Conservation (phyloP, 345 rosid genomes). For the Eucalyptus pauciflora region DNA sequence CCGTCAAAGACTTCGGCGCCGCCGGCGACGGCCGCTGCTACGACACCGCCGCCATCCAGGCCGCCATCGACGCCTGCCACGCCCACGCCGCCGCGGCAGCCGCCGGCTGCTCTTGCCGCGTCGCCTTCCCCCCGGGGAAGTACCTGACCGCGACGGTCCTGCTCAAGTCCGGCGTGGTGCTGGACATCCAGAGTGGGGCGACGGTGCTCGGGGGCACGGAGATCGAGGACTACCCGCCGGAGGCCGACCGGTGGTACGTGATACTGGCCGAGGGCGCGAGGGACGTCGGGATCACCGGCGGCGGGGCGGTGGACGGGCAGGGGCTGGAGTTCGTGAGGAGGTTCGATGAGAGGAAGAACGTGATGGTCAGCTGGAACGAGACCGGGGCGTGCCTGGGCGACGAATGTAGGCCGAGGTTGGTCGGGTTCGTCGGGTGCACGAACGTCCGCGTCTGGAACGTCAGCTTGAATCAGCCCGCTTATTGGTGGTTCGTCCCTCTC, state of each 20-base stretch:
- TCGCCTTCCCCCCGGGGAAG: slow-evolving; percentile 58
- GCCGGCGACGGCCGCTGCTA: slow-evolving; percentile 61
- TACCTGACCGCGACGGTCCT: slow-evolving; percentile 73
- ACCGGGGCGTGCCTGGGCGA: slow-evolving; percentile 87
- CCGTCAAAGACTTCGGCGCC: slow-evolving; percentile 73
- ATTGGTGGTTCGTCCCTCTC: slow-evolving; percentile 66
- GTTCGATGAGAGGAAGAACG: slow-evolving; percentile 61
- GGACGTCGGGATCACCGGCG: slow-evolving; percentile 89
- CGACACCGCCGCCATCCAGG: slow-evolving; percentile 69
- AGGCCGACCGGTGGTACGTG: slow-evolving; percentile 62
- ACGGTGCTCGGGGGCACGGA: slow-evolving; percentile 63
- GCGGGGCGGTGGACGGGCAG: slow-evolving; percentile 82
- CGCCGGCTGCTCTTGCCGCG: slow-evolving; percentile 31
- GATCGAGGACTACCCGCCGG: slow-evolving; percentile 56
- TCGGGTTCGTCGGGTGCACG: slow-evolving; percentile 60
- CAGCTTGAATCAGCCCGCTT: slow-evolving; percentile 59
- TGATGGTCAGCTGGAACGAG: slow-evolving; percentile 90
- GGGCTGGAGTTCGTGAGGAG: slow-evolving; percentile 60
- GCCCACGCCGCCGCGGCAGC: background rate
- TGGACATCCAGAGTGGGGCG: slow-evolving; percentile 50
- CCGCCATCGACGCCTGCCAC: slow-evolving; percentile 59
- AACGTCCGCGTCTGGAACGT: slow-evolving; percentile 67
- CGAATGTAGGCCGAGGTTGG: slow-evolving; percentile 73
- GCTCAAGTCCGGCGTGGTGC: slow-evolving; percentile 54
- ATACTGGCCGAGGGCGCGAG: slow-evolving; percentile 62